Evolutionary conservation across 2,329 filamentous ascomycete species (phyloP).

Genomic region (Fusarium haematococcum): DNA sequence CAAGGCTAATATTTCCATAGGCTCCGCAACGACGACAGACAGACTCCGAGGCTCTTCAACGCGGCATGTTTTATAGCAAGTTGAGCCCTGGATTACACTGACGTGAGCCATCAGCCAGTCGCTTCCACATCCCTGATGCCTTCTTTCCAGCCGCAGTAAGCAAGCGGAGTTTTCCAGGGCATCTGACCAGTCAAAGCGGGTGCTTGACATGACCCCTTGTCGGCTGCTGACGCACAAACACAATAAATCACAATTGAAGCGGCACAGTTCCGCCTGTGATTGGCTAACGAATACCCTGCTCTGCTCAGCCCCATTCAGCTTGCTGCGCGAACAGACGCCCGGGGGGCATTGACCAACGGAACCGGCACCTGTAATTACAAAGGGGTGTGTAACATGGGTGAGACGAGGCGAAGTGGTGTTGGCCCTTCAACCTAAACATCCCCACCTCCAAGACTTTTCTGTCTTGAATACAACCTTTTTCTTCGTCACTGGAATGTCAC

Average conservation of each 20-base stretch:
- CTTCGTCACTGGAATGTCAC: neutral
- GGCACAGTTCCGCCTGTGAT: neutral
- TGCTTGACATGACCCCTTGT: neutral
- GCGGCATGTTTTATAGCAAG: neutral
- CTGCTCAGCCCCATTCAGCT: neutral
- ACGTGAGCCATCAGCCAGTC: neutral
- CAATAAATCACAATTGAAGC: neutral
- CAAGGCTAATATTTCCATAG: accelerated
- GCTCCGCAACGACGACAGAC: too few species aligned
- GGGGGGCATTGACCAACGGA: neutral
- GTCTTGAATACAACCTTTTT: neutral
- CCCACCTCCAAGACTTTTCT: neutral
- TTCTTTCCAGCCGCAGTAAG: neutral
- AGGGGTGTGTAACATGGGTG: neutral
- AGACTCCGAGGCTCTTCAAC: neutral
- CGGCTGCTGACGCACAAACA: neutral
- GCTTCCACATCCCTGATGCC: neutral
- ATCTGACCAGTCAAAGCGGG: neutral
- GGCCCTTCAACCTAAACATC: neutral
- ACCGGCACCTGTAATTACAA: neutral
- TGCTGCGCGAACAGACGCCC: neutral
- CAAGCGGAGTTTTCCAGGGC: neutral
- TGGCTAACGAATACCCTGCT: neutral
- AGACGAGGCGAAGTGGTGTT: neutral
- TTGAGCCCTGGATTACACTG: neutral